Percentiles rank a stretch among this genome's conserved stretches.
Conservation (phyloP, 2,329 filamentous ascomycete genomes). For the Xylariaceae sp. region DNA sequence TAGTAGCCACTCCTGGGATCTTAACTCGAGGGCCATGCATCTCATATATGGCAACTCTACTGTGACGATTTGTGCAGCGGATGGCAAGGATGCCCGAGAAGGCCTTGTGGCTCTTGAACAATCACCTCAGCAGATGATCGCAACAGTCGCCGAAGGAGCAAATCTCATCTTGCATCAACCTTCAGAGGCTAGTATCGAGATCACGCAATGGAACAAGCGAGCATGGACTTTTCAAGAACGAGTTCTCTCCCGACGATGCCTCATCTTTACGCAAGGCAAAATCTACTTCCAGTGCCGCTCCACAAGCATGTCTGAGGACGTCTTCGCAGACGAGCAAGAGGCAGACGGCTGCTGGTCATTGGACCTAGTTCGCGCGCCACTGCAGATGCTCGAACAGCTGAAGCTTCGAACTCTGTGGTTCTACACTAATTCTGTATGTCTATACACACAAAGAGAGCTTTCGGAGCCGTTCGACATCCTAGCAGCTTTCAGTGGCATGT, state of each 20-base stretch:
- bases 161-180: conserved; percentile 15
- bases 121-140: neutral
- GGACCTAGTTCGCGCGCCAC: conserved; percentile 20
- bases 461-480: conserved; percentile 22
- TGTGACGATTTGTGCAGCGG: conserved; percentile 5
- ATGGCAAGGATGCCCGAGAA: conserved; percentile 3
- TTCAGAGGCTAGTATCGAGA: conserved; percentile 12
- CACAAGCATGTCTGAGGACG: conserved; percentile 21
- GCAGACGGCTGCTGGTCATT: conserved; percentile 23
- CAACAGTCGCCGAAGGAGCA: conserved; percentile 6
- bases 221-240: conserved; percentile 33
- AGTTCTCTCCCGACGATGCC: conserved; percentile 26
- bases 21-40: conserved; percentile 9
- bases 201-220: conserved; percentile 26
- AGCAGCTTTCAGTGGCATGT: conserved; percentile 26
- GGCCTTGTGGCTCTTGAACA: conserved; percentile 2
- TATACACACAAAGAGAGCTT: conserved; percentile 23
- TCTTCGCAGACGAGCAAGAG: conserved; percentile 17
- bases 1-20: conserved; percentile 6
- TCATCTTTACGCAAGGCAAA: conserved; percentile 26
- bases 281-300: conserved; percentile 26
- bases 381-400: conserved; percentile 21
- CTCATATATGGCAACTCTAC: conserved; percentile 8
- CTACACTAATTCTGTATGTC: conserved; percentile 23
- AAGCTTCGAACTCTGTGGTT: conserved; percentile 18